phyloP scores from a whole-genome alignment of 106 monocot genomes.

The Triglochin maritima region DNA sequence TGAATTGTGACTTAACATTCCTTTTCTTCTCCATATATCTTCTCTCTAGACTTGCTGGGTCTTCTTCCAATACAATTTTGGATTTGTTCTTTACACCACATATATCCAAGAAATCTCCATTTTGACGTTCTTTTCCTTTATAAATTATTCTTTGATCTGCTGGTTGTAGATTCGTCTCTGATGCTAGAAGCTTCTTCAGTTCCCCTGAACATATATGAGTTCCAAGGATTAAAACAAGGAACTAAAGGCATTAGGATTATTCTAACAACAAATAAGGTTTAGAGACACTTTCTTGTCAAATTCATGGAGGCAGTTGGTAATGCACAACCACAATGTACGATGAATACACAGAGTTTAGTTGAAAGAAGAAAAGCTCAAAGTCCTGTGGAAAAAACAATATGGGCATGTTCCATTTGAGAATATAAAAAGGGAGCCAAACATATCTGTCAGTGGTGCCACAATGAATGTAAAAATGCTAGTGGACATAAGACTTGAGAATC shows the following conservation, averaged over 20 bases:
- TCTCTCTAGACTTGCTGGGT: conserved; percentile 48
- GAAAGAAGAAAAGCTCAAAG: background rate
- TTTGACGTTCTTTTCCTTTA: conserved; percentile 49
- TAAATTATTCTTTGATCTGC: conserved; percentile 56
- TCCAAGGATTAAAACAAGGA: too few species aligned
- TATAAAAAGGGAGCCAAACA: too few species aligned
- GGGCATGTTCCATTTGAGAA: too few species aligned
- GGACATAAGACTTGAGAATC: too few species aligned
- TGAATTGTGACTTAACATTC: conserved; percentile 42
- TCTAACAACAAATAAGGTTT: background rate
- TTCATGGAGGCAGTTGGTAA: background rate
- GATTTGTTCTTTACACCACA: conserved; percentile 66
- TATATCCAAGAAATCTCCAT: conserved; percentile 48
- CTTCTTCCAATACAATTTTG: conserved; percentile 51
- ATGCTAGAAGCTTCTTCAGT: conserved; percentile 58
- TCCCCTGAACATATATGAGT: conserved; percentile 31
- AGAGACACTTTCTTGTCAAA: background rate
- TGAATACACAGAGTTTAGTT: background rate
- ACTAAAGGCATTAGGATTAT: background rate
- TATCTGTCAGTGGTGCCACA: too few species aligned
- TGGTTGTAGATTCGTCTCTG: conserved; percentile 38
- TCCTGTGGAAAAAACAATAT: background rate
- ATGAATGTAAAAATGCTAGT: too few species aligned
- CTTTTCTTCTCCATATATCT: conserved; percentile 46
- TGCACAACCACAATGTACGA: background rate